Conservation (phyloP, 805 yeast genomes). For the Lachancea sp. region DNA sequence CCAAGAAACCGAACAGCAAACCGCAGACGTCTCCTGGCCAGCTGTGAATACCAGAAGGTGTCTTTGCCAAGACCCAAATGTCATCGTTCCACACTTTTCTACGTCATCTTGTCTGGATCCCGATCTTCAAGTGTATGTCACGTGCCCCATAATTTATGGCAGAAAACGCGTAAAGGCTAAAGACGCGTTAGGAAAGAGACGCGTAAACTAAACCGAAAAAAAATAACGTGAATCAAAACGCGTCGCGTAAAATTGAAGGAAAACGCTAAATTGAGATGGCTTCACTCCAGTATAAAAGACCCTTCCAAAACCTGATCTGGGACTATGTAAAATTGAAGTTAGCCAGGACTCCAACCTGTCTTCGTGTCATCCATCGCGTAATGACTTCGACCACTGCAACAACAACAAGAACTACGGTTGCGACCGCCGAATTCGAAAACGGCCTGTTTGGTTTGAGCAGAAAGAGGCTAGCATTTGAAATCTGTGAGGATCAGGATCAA, state of each 20-base stretch:
- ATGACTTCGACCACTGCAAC: neutral
- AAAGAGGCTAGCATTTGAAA: slow-evolving; percentile 6
- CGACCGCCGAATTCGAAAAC: neutral
- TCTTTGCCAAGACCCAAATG: too few species aligned
- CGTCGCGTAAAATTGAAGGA: neutral
- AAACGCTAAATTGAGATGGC: neutral
- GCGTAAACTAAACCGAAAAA: neutral
- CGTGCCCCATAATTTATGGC: too few species aligned
- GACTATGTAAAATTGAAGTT: too few species aligned
- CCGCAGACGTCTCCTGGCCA: too few species aligned
- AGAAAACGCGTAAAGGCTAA: too few species aligned
- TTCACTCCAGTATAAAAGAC: neutral
- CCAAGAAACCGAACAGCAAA: too few species aligned
- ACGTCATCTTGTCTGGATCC: too few species aligned
- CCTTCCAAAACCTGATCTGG: neutral
- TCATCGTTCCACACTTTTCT: too few species aligned
- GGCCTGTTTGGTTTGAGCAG: slow-evolving; percentile 2
- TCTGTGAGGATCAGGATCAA: slow-evolving; percentile 5
- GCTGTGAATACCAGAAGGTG: too few species aligned
- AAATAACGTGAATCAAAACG: neutral
- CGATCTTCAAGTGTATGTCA: too few species aligned
- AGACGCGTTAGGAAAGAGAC: neutral
- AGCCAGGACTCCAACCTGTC: neutral
- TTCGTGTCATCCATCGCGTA: neutral
- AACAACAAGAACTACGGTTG: neutral